Conservation (phyloP, 768 basidiomycete genomes). For the Russula foetens region DNA sequence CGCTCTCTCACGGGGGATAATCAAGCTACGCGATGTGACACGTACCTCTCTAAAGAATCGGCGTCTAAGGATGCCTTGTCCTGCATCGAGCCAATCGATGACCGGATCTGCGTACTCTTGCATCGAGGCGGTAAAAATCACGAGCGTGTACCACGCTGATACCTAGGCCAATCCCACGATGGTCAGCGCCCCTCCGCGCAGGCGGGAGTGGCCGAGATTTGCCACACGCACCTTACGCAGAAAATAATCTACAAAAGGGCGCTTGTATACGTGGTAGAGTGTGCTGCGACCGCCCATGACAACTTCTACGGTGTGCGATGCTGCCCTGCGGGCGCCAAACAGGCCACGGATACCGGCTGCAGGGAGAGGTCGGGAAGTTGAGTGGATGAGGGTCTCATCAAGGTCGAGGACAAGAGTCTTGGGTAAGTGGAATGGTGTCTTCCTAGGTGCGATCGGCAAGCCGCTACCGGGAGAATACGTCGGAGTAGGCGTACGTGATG, state of each 20-base stretch:
- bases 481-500: slow-evolving; percentile 22
- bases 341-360: slow-evolving; percentile 46
- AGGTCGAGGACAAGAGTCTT: slow-evolving; percentile 97
- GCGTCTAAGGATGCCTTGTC: slow-evolving; percentile 80
- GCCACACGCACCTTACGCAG: slow-evolving; percentile 60
- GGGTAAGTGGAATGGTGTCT: slow-evolving; percentile 67
- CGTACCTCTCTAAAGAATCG: slow-evolving; percentile 85
- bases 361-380: slow-evolving; percentile 74
- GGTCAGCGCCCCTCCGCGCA: background rate
- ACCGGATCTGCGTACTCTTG: slow-evolving; percentile 99
- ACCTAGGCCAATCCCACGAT: slow-evolving; percentile 48
- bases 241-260: slow-evolving; percentile 95
- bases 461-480: slow-evolving; percentile 37
- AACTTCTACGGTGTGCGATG: slow-evolving; percentile 89
- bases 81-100: slow-evolving; percentile 97
- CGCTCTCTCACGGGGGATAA: background rate
- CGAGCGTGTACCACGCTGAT: slow-evolving; percentile 96
- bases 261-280: slow-evolving; percentile 96
- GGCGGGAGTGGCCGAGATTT: too few species aligned
- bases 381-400: slow-evolving; percentile 98
- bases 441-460: slow-evolving; percentile 43
- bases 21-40: background rate
- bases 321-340: slow-evolving; percentile 38
- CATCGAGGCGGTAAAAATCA: slow-evolving; percentile 99
- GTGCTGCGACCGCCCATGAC: slow-evolving; percentile 82